phyloP scores from a whole-genome alignment of 192 early-diverging fungal species.

The Podila clonocystis region DNA sequence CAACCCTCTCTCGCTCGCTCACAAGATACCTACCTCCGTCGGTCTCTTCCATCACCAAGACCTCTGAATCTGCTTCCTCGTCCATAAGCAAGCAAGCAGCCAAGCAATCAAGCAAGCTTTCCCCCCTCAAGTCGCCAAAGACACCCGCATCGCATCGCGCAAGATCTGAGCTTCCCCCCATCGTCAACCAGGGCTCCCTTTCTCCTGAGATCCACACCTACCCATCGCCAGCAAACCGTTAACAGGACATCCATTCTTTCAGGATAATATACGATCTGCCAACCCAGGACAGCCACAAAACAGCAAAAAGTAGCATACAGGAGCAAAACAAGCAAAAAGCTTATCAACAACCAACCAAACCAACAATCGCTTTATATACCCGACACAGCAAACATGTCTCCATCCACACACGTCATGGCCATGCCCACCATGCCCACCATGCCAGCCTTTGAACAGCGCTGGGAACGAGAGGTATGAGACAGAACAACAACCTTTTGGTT shows the following conservation, averaged over 20 bases:
- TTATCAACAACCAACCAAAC: conserved; percentile 9
- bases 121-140: neutral
- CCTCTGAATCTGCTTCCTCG: no score
- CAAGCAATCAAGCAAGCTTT: neutral
- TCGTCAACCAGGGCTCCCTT: neutral
- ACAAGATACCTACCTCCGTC: no score
- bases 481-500: no score
- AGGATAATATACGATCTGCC: neutral
- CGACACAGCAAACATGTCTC: conserved; percentile 19
- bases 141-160: neutral
- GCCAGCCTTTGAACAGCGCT: conserved; percentile 21
- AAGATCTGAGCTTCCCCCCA: neutral
- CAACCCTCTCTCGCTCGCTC: no score
- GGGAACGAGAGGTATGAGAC: conserved; percentile 37
- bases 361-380: neutral
- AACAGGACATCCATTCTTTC: neutral
- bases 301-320: conserved; percentile 10
- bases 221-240: neutral
- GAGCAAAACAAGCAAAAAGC: neutral
- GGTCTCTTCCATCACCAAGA: no score
- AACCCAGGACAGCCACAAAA: neutral
- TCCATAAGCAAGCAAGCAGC: no score
- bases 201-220: neutral
- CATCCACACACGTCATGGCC: conserved; percentile 28
- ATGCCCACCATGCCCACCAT: conserved; percentile 18